phyloP scores from a whole-genome alignment of 2,329 filamentous ascomycete genomes.

The Diaporthe sp. region DNA sequence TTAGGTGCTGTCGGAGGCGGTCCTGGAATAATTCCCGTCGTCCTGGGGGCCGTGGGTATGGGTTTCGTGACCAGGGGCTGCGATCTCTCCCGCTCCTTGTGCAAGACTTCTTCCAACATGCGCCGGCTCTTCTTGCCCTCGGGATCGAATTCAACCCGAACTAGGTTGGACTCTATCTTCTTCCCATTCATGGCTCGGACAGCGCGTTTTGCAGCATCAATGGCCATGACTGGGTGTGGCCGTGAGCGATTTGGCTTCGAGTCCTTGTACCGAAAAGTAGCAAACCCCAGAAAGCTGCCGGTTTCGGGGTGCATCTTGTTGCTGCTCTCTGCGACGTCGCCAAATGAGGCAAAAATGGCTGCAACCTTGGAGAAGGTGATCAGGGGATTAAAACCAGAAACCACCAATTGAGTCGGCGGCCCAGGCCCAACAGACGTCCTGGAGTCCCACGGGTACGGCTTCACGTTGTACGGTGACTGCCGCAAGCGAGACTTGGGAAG shows the following conservation, averaged over 20 bases:
- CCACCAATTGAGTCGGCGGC: constrained; percentile 90
- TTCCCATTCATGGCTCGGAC: constrained; percentile 82
- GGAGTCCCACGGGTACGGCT: constrained; percentile 84
- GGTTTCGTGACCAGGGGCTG: constrained; percentile 51
- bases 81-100: constrained; percentile 74
- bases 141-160: constrained; percentile 90
- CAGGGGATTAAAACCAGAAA: constrained; percentile 96
- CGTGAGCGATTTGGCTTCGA: constrained; percentile 67
- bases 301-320: constrained; percentile 97
- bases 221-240: constrained; percentile 72
- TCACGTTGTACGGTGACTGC: constrained; percentile 82
- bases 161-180: constrained; percentile 81
- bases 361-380: constrained; percentile 83
- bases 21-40: constrained; percentile 63
- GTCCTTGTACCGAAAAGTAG: constrained; percentile 90
- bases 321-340: constrained; percentile 89
- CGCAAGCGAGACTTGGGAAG: constrained; percentile 79
- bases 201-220: constrained; percentile 85
- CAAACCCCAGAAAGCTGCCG: constrained; percentile 93
- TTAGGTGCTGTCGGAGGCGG: constrained; percentile 89
- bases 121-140: constrained; percentile 86
- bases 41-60: constrained; percentile 52
- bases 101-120: constrained; percentile 81
- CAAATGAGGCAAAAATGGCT: constrained; percentile 83
- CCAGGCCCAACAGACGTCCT: constrained; percentile 89